Conservation (phyloP, 768 basidiomycete genomes). For the Xanthoconium stramineum region DNA sequence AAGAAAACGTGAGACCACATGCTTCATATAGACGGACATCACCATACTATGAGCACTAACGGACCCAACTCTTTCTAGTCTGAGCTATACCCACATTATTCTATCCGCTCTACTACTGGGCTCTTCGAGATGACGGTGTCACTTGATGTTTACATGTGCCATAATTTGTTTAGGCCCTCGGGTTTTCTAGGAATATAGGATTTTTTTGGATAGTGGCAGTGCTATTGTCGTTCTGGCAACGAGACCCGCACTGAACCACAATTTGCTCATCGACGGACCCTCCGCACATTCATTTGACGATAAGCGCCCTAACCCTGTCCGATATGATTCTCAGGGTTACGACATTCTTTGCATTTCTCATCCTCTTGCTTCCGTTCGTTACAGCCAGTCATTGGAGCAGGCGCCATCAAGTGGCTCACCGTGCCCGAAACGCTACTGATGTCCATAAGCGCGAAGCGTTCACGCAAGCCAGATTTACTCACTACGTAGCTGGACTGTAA, state of each 20-base stretch:
- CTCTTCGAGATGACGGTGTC: constrained; percentile 5
- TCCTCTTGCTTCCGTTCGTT: constrained; percentile 35
- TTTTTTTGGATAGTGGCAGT: constrained; percentile 7
- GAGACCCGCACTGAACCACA: background rate
- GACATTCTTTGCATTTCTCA: constrained; percentile 32
- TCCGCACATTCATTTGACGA: constrained; percentile 21
- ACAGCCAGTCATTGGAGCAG: constrained; percentile 31
- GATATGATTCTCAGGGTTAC: constrained; percentile 24
- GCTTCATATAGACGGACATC: constrained; percentile 20
- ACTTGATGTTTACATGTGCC: constrained; percentile 18
- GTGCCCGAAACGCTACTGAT: constrained; percentile 40
- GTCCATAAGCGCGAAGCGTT: constrained; percentile 38
- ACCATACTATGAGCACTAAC: constrained; percentile 13
- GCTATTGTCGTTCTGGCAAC: constrained; percentile 21
- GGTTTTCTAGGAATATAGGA: background rate
- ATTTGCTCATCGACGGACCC: background rate
- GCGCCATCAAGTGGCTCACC: constrained; percentile 49
- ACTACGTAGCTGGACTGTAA: constrained; percentile 54
- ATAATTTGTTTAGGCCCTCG: constrained; percentile 2
- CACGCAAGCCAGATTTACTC: constrained; percentile 45
- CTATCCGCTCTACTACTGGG: constrained; percentile 7
- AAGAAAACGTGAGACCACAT: constrained; percentile 17
- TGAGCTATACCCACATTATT: constrained; percentile 28
- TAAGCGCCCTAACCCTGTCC: background rate
- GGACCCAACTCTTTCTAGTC: constrained; percentile 18